phyloP scores from a whole-genome alignment of 305 asterid species.

The Coffea humblotiana region DNA sequence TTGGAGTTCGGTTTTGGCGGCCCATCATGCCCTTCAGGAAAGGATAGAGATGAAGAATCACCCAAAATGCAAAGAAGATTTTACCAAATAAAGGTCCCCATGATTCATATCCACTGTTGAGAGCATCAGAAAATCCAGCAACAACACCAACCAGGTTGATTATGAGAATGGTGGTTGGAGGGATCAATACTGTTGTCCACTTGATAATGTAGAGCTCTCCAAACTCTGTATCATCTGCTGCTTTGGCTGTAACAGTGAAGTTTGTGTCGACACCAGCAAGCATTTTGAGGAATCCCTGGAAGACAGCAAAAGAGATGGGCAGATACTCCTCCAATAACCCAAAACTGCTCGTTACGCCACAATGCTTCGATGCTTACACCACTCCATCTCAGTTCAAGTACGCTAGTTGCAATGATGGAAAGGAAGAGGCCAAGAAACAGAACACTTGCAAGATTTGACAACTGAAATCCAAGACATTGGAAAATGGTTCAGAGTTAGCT shows the following conservation, averaged over 20 bases:
- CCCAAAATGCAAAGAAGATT: conserved; percentile 93
- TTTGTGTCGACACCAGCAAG: conserved; percentile 90
- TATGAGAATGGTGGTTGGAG: conserved; percentile 81
- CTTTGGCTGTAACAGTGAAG: conserved; percentile 84
- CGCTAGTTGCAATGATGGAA: conserved; percentile 79
- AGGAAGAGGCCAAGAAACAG: conserved; percentile 81
- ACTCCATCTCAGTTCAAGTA: conserved; percentile 93
- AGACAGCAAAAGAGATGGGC: conserved; percentile 95
- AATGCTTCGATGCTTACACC: conserved; percentile 90
- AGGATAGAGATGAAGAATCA: conserved; percentile 81
- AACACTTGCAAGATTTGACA: conserved; percentile 80
- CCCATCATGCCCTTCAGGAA: conserved; percentile 98
- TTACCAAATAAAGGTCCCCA: conserved; percentile 98
- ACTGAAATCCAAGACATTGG: conserved; percentile 32
- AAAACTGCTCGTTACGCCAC: conserved; percentile 97
- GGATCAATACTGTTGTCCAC: conserved; percentile 96
- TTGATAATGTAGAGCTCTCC: conserved; percentile 83
- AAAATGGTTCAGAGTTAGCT: background rate
- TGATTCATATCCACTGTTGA: conserved; percentile 83
- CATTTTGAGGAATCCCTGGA: conserved; percentile 95
- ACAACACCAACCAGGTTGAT: conserved; percentile 87
- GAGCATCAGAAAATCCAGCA: conserved; percentile 90
- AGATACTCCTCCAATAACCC: conserved; percentile 97
- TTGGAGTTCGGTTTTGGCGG: conserved; percentile 87
- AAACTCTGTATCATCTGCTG: conserved; percentile 80